phyloP scores from a whole-genome alignment of 139 green algal genomes.

The Trebouxia sp. region DNA sequence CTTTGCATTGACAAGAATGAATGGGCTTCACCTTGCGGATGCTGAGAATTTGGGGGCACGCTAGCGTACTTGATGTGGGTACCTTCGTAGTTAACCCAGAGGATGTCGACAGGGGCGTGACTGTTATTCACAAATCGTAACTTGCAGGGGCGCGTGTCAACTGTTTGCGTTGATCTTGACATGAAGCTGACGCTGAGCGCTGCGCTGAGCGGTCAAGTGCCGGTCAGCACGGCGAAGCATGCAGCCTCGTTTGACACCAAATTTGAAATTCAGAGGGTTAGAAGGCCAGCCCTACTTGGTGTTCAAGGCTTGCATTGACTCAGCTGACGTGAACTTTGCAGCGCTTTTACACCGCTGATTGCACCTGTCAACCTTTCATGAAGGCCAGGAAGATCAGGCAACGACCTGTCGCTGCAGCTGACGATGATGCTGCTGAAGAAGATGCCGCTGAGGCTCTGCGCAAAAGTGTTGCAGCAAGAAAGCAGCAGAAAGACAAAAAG shows the following conservation, averaged over 20 bases:
- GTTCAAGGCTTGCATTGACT: too few species aligned
- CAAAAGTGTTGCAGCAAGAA: slow-evolving; percentile 16
- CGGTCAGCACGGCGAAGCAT: background rate
- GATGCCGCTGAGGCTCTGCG: background rate
- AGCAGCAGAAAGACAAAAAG: slow-evolving; percentile 1
- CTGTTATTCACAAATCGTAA: slow-evolving; percentile 39
- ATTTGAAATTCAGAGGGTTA: background rate
- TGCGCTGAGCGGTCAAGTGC: too few species aligned
- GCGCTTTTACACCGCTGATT: too few species aligned
- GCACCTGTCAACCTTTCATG: background rate
- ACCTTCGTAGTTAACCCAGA: slow-evolving; percentile 52
- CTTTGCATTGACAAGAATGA: too few species aligned
- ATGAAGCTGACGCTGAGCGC: background rate
- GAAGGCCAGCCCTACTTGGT: too few species aligned
- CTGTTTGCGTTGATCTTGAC: slow-evolving; percentile 1
- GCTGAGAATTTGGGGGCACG: background rate
- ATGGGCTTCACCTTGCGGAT: slow-evolving; percentile 20
- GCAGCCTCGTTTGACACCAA: too few species aligned
- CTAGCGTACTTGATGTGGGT: slow-evolving; percentile 32
- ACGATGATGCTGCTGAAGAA: slow-evolving; percentile 21
- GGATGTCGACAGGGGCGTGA: background rate
- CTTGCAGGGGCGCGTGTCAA: background rate
- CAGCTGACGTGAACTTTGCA: too few species aligned
- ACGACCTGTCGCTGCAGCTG: background rate
- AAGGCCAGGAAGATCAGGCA: slow-evolving; percentile 23